Percentiles rank a stretch among this genome's conserved stretches.
These are phyloP conservation scores for Gossypium stocksii DNA, from an alignment of 345 rosid genomes.

Conservation along the genomic window DNA sequence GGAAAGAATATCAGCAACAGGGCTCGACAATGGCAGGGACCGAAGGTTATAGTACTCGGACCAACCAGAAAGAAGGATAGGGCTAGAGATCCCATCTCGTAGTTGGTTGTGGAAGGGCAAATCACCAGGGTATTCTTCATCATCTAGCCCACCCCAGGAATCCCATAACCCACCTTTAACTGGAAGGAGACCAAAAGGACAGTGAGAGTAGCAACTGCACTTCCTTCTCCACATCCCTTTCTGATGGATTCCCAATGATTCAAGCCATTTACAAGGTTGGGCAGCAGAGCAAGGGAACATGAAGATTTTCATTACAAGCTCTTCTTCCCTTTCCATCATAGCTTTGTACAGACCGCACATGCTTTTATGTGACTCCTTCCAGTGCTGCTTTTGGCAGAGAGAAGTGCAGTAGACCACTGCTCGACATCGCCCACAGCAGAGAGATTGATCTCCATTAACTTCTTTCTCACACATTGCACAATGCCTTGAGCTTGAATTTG, in stretches of 20 bases:
- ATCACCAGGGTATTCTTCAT: constrained; percentile 44
- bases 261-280: constrained; percentile 52
- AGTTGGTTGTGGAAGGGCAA: constrained; percentile 32
- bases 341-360: constrained; percentile 47
- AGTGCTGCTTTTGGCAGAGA: constrained; percentile 50
- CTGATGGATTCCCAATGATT: constrained; percentile 45
- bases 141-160: constrained; percentile 50
- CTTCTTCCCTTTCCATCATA: constrained; percentile 62
- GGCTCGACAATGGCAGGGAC: constrained; percentile 46
- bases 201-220: constrained; percentile 48
- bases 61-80: constrained; percentile 49
- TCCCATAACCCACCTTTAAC: constrained; percentile 45
- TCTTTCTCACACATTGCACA: constrained; percentile 50
- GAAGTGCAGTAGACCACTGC: constrained; percentile 48
- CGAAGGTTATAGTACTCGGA: constrained; percentile 50
- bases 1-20: constrained; percentile 47
- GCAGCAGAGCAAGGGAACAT: constrained; percentile 40
- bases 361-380: constrained; percentile 47
- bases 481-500: constrained; percentile 27
- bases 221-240: constrained; percentile 67
- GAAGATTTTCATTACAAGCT: constrained; percentile 47
- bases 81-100: constrained; percentile 26
- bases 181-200: constrained; percentile 45
- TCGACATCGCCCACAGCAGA: constrained; percentile 45
- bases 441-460: constrained; percentile 38